Evolutionary conservation across 768 basidiomycete species (phyloP), one percentile per base, ranked within the genome.

Genomic region (Boletus rubropictus): DNA sequence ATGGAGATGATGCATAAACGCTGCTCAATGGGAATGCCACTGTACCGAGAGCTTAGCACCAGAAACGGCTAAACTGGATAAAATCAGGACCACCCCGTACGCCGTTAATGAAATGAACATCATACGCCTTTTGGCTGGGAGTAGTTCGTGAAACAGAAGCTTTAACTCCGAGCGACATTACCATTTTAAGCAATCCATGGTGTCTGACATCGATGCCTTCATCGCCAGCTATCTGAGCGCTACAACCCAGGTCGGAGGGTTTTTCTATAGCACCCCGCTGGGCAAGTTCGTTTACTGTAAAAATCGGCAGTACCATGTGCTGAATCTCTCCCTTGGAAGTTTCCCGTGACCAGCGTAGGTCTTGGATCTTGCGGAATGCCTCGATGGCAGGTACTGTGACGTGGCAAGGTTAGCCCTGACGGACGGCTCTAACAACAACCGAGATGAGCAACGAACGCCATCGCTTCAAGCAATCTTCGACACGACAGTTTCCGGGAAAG

Each of bases 361-460:
- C n/a, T n/a, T n/a, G 31, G 14, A 25, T 38, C 43, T 24, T 44
- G 32, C 45, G 31, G 12, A 28, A 18, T 10, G 10, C 21, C 25
- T 21, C 21, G 36, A 44, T 28, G 10, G 24, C 28, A 41, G 22
- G 39, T 18, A 4, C 29, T 11, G 29, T 38, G 54, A 58, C 56
- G 44, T 58, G 55, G 51, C 55, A 54, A 15, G n/a, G 15, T 15
- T 42, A 32, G 18, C 37, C 21, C 27, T 22, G 48, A 36, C 21
- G 22, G 17, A 11, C 25, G 53, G n/a, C 9, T 5, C 54, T 44
- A 38, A 39, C 39, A 5, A 25, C 39, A 32, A 36, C 32, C 17
- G 17, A 22, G 18, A 31, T 15, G 7, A 15, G 22, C 34, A 25
- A 37, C 25, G 24, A 22, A 18, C 32, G 15, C 18, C 17, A 41